Evolutionary conservation across 129 eudicot species (phyloP).

Genomic region (Centaurea solstitialis): DNA sequence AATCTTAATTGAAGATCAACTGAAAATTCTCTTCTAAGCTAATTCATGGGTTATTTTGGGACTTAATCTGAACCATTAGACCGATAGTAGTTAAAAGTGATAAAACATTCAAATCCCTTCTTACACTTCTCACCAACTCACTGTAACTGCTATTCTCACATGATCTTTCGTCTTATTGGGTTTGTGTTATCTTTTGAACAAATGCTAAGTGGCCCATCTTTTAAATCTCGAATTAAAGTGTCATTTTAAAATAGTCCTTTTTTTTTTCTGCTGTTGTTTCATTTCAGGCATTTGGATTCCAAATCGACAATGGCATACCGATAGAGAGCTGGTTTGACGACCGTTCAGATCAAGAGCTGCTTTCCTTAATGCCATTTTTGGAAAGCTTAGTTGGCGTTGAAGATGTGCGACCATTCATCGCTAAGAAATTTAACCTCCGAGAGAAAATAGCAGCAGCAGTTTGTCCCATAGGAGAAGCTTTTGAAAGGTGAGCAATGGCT

Average conservation of each 20-base stretch:
- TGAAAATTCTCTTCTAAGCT: no score
- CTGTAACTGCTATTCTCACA: no score
- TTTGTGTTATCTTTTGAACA: not conserved
- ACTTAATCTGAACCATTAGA: no score
- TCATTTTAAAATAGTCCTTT: not conserved
- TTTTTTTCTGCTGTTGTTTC: not conserved
- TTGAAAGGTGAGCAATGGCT: constrained; percentile 31
- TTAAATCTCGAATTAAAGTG: not conserved
- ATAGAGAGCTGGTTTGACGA: constrained; percentile 98
- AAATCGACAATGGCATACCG: constrained; percentile 97
- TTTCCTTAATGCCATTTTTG: constrained; percentile 73
- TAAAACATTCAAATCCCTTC: no score
- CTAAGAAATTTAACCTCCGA: constrained; percentile 66
- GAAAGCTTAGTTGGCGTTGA: constrained; percentile 83
- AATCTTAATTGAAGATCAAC: no score
- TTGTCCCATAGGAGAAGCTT: constrained; percentile 54
- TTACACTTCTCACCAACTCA: no score
- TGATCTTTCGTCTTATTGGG: not conserved
- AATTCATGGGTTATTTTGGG: no score
- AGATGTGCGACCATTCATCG: constrained; percentile 88
- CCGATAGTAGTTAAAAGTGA: no score
- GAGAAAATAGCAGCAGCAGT: constrained; percentile 77
- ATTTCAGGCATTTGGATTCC: constrained; percentile 95
- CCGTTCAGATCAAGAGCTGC: constrained; percentile 72
- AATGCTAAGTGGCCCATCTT: not conserved